Evolutionary conservation across 768 basidiomycete species (phyloP), one percentile per base, ranked within the genome.

Genomic region (Trametopsis cervina): DNA sequence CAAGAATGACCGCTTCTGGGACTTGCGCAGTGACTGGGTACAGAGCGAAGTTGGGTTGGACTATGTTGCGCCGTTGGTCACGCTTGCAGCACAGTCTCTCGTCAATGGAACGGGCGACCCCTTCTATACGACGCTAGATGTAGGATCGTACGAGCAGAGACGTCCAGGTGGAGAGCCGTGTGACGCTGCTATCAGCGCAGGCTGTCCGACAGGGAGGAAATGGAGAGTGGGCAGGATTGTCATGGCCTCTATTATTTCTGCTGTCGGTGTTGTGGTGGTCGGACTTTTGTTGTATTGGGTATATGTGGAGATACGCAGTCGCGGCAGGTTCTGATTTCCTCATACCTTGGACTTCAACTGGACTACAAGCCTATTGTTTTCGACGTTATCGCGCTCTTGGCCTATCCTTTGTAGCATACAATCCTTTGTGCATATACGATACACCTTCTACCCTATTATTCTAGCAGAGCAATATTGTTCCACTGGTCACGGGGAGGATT

Each of bases 41-140:
- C 76, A 95, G 66, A 86, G 82, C 15, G 93, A 96, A 76, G 72
- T 82, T 44, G 88, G 85, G n/a, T 66, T 91, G 35, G 93, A 96
- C 60, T 93, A 92, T 63, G 89, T 88, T 54, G 89, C 91, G 0
- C 90, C 91, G 1, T 73, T 95, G 70, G 71, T 95, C n/a, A 85
- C 89, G 1, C 74, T 96, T 27, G 81, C 85, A 0, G 86, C 90
- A 15, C 81, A 82, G 71, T 79, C 85, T 55, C 73, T 85, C n/a
- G 58, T 86, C 42, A 81, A 79, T 52, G 78, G 81, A 49, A 63
- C 71, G 5, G 71, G 69, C 17, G 89, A 93, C 54, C 92, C 92
- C 0, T 91, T 74, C 67, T 96, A 80, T 62, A 87, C 85, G 13
- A 66, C 73, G 4, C 68, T 95, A 24, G 68, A 80, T 61, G 78